Percentiles rank a stretch among this genome's conserved stretches.
Evolutionary conservation across 495 filamentous ascomycete genomes (phyloP).

Genomic region (Penicillium coprophilum): DNA sequence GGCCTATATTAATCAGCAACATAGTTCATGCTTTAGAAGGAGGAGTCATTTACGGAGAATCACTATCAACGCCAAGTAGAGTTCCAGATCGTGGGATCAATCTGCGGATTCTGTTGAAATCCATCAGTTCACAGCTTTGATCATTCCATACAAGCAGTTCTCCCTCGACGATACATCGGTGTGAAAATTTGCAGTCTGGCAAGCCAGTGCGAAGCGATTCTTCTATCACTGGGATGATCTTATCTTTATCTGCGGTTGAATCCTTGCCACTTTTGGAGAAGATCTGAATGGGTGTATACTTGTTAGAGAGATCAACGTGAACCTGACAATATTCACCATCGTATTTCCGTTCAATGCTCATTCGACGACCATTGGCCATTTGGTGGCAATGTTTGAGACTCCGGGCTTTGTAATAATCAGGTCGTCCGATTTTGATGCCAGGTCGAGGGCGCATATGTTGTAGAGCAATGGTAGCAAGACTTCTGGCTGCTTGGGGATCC

Average conservation of each 20-base stretch:
- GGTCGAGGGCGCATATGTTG: conserved; percentile 57
- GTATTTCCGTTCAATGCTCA: conserved; percentile 79
- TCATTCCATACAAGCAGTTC: conserved; percentile 79
- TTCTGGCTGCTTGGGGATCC: conserved; percentile 33
- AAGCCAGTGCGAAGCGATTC: conserved; percentile 58
- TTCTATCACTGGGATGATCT: conserved; percentile 53
- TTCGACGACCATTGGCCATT: conserved; percentile 56
- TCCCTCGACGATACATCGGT: conserved; percentile 74
- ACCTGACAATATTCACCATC: conserved; percentile 90
- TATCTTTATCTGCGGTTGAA: conserved; percentile 67
- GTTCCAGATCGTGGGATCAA: conserved; percentile 72
- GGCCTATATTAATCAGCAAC: conserved; percentile 40
- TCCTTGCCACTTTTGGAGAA: conserved; percentile 93
- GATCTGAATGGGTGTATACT: conserved; percentile 62
- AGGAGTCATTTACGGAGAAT: conserved; percentile 60
- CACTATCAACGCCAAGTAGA: conserved; percentile 63
- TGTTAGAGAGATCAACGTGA: conserved; percentile 68
- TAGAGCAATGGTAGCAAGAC: conserved; percentile 40
- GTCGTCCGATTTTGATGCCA: conserved; percentile 74
- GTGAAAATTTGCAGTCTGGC: conserved; percentile 54
- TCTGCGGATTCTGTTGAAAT: conserved; percentile 78
- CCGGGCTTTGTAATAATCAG: conserved; percentile 70
- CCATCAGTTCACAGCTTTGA: conserved; percentile 56
- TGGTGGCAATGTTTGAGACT: conserved; percentile 71
- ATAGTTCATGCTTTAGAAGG: too few relatives aligned